Evolutionary conservation across 306 rosid genomes (phyloP), one percentile per base, ranked within the genome.

Genomic region (Styphnolobium japonicum): DNA sequence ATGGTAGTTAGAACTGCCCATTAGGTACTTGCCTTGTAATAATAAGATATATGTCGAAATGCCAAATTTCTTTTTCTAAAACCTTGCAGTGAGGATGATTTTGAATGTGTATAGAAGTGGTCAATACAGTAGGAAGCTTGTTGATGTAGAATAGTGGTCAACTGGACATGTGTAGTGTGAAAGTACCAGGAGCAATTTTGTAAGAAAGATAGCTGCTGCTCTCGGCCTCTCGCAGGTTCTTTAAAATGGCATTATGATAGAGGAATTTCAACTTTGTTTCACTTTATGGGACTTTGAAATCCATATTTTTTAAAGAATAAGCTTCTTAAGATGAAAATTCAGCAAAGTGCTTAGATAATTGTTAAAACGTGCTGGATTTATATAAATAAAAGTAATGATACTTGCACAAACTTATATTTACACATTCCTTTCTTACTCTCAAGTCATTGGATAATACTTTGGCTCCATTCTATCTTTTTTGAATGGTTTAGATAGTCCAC

Each of bases 21-120:
- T 78, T 85, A 91, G 89, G 87, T 86, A 81, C 85, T 56, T 84
- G 78, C 81, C 77, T 81, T 83, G 84, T 84, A 81, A 73, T 81
- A 81, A 83, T 86, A 80, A 81, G 61, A 48, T 37, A 46, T 81
- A 75, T 82, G 83, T 75, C 82, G 79, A 87, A 72, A 51, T 67
- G 74, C 78, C 45, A 73, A 34, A 40, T 77, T 80, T 70, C 33
- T 75, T 61, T 61, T 76, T 45, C 42, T 37, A 57, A 57, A 70
- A 60, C 48, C 49, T 34, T 71, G 57, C 37, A 82, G 67, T 16
- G 10, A 81, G 73, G 75, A 16, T 61, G 74, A 18, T 60, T 73
- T 45, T 56, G 61, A 33, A 57, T 61, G 78, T 75, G 73, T 77
- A 82, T 78, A 69, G 77, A 72, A 88, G 31, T 83, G 73, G 52